phyloP scores from a whole-genome alignment of 805 yeast genomes.

The Helenozyma baotianmanensis region DNA sequence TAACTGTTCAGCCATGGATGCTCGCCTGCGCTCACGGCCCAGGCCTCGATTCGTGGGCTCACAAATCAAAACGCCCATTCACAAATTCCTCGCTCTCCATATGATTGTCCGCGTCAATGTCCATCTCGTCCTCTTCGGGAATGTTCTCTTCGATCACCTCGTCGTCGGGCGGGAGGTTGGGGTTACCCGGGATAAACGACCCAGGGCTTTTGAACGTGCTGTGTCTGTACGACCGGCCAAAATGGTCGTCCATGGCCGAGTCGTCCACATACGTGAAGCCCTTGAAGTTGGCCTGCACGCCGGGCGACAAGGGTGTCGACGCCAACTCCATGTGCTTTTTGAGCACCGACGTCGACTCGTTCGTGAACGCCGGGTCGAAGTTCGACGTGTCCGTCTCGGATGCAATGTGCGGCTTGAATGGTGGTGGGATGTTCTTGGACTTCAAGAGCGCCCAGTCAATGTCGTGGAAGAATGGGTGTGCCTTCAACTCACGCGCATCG shows the following conservation, averaged over 20 bases:
- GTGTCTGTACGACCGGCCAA: conserved; percentile 38
- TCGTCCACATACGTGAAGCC: conserved; percentile 97
- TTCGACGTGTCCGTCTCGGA: conserved; percentile 94
- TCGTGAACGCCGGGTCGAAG: conserved; percentile 97
- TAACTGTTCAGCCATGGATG: not conserved
- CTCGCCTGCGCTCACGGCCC: too few relatives aligned
- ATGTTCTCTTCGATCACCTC: conserved; percentile 69
- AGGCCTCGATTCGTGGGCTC: too few relatives aligned
- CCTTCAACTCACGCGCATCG: conserved; percentile 89
- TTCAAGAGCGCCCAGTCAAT: conserved; percentile 82
- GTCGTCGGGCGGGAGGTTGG: conserved; percentile 76
- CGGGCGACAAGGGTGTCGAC: conserved; percentile 85
- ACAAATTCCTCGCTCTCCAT: conserved; percentile 78
- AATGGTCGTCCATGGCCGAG: conserved; percentile 85
- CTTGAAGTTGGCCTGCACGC: conserved; percentile 91
- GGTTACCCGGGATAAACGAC: conserved; percentile 74
- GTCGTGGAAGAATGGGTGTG: conserved; percentile 88
- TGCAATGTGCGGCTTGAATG: conserved; percentile 88
- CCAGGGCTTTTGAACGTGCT: conserved; percentile 48
- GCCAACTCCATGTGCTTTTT: conserved; percentile 61
- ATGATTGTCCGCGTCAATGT: conserved; percentile 49
- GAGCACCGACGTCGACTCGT: conserved; percentile 79
- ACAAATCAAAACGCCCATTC: conserved; percentile 85
- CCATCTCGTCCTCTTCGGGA: conserved; percentile 43
- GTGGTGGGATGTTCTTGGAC: conserved; percentile 87